Evolutionary conservation across 1,139 yeast genomes (phyloP), one percentile per base, ranked within the genome.

Genomic region (Suhomyces maxii): DNA sequence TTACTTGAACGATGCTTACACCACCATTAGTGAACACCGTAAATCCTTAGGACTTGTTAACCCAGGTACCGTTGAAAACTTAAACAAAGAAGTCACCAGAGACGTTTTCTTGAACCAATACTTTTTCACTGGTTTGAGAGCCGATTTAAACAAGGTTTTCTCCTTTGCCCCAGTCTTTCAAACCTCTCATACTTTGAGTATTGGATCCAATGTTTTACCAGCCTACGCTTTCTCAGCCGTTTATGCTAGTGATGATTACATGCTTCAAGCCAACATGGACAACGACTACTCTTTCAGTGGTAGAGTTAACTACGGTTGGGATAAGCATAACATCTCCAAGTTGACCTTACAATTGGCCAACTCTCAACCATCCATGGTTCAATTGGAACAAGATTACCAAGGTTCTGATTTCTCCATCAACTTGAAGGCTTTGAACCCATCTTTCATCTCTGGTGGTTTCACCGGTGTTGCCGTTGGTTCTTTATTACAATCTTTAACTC

Each of bases 61-160:
- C 73, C 99, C 99, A 45, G 99, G 98, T 57, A 86, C 97, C 54
- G 83, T 89, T 67, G 99, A 93, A 75, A 89, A 90, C 75, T 77
- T 93, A 67, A 86, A 83, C 76, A 89, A 89, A 73, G 99, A 93
- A 71, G 97, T 90, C 48, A 75, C 91, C 55, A 85, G 93, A 70
- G 98, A 91, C 67, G 97, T 91, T 35, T 89, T 93, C 66, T 80
- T 90, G 63, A 83, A 80, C 65, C 96, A 90, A 66, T 88, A 89
- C 74, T 85, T 86, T 70, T 93, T 93, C 80, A 87, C 96, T 40
- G 99, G 99, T 51, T 80, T 95, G 63, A 86, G 97, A 68, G 99
- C 99, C 49, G 99, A 93, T 68, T 81, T 93, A 61, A 89, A 89
- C 75, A 93, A 93, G 79, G 90, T 93, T 26, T 89, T 95, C 64